These are phyloP conservation scores for Cephaloascus fragrans DNA, from an alignment of 805 yeast species.

Conservation along the genomic window DNA sequence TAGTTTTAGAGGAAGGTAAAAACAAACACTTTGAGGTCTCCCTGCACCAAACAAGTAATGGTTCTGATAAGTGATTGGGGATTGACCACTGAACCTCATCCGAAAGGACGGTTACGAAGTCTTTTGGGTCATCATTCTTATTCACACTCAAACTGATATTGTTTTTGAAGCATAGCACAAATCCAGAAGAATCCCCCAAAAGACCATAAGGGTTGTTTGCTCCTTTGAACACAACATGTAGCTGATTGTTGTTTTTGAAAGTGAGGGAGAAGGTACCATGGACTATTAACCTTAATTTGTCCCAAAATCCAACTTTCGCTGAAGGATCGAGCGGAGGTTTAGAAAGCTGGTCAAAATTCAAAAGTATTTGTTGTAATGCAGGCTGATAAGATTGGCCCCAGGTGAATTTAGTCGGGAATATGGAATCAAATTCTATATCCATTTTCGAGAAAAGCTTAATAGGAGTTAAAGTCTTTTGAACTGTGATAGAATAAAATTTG, in stretches of 20 bases:
- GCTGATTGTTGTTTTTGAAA: constrained; percentile 37
- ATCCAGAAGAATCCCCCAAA: constrained; percentile 64
- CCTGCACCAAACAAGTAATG: constrained; percentile 49
- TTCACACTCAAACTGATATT: constrained; percentile 54
- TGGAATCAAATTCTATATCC: constrained; percentile 42
- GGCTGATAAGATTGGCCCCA: constrained; percentile 87
- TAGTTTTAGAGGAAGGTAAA: constrained; percentile 32
- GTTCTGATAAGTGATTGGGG: constrained; percentile 58
- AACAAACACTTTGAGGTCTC: constrained; percentile 32
- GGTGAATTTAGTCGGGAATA: constrained; percentile 51
- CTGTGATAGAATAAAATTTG: constrained; percentile 42
- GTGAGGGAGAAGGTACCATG: constrained; percentile 60
- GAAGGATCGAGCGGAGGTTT: constrained; percentile 90
- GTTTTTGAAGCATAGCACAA: constrained; percentile 60
- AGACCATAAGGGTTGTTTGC: constrained; percentile 71
- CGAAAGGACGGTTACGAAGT: constrained; percentile 56
- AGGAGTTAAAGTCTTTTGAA: constrained; percentile 69
- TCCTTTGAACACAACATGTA: constrained; percentile 61
- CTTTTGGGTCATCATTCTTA: constrained; percentile 55
- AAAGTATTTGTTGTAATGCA: constrained; percentile 71
- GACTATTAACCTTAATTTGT: constrained; percentile 63
- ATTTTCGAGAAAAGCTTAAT: constrained; percentile 64
- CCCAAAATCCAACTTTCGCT: constrained; percentile 85
- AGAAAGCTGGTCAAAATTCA: constrained; percentile 71
- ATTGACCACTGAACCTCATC: constrained; percentile 58